These are phyloP conservation scores for Thymus quinquecostatus DNA, from an alignment of 257 asterid species.

Conservation along the genomic window DNA sequence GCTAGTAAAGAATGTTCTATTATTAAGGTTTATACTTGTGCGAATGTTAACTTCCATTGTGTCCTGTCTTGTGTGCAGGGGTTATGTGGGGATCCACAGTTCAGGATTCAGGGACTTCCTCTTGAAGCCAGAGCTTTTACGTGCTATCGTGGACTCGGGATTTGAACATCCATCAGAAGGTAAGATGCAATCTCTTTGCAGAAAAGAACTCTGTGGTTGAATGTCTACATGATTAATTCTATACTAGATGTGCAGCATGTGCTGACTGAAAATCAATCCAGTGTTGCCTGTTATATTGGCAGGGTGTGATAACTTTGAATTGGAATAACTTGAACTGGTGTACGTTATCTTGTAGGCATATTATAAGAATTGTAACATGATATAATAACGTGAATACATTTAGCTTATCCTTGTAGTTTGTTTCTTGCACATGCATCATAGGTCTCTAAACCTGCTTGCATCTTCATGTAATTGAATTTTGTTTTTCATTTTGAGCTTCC, in stretches of 20 bases:
- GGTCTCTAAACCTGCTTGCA: background rate
- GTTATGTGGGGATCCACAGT: constrained; percentile 68
- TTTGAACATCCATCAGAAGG: constrained; percentile 73
- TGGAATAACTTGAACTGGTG: too few species aligned
- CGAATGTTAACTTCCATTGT: background rate
- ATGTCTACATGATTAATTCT: background rate
- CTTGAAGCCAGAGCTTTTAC: constrained; percentile 59
- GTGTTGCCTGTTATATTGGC: background rate
- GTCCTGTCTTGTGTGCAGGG: constrained; percentile 33
- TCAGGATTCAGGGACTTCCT: constrained; percentile 70
- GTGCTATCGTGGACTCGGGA: constrained; percentile 62
- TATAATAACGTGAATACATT: background rate
- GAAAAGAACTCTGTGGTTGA: background rate
- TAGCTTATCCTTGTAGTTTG: background rate
- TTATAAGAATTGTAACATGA: background rate
- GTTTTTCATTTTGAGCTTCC: background rate
- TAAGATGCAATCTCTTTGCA: constrained; percentile 29
- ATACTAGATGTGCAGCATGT: background rate
- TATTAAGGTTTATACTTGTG: background rate
- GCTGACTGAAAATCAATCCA: background rate
- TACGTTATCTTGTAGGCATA: background rate
- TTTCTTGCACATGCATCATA: background rate
- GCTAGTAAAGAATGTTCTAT: background rate
- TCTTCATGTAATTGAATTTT: background rate
- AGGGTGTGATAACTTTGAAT: background rate